Evolutionary conservation across 2,329 filamentous ascomycete genomes (phyloP), one percentile per base, ranked within the genome.

Genomic region (Hymenoscyphus occultus): DNA sequence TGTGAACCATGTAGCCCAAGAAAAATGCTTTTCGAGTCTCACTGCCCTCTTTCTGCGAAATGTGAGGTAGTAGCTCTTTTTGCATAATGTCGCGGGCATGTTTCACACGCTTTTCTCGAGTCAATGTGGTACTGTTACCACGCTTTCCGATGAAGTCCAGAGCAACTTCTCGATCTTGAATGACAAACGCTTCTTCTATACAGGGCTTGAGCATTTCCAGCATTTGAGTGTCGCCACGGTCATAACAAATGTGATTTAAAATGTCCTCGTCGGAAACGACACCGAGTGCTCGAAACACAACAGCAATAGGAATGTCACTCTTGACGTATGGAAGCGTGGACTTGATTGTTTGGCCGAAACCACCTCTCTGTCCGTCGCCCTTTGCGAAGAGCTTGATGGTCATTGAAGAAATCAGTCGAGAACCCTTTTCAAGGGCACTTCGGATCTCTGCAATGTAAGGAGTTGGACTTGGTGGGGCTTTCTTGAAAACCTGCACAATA

Each of bases 401-500:
- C 77, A 97, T 87, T 57, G 93, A 94, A 16, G 94, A 97, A 72
- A 99, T 96, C 61, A 99, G 86, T 35, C 96, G 86, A 0, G 94
- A 97, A 14, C 96, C 95, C 78, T 97, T 97, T 78, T 99, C 95
- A 9, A 98, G 86, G 1, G 96, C 94, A 78, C 93, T 97, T 79
- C 95, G 87, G 72, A 99, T 97, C 78, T 99, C 95, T 13, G 95
- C 96, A 31, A 94, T 90, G 77, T 95, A 97, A 1, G 93, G 93
- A 68, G 92, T 96, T 10, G 92, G 91, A 70, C 92, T 94, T n/a
- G 93, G 92, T 71, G 89, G 86, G 0, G 94, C 92, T 81, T 99
- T 99, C 80, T 96, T 94, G 86, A 99, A 99, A 35, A 99, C 94
- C 79, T 99, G 95, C 5, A 99, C 95, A 65, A 98, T 99, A 76